Base-by-base conservation (phyloP, 768 basidiomycete species). In the Tulasnella calospora region DNA sequence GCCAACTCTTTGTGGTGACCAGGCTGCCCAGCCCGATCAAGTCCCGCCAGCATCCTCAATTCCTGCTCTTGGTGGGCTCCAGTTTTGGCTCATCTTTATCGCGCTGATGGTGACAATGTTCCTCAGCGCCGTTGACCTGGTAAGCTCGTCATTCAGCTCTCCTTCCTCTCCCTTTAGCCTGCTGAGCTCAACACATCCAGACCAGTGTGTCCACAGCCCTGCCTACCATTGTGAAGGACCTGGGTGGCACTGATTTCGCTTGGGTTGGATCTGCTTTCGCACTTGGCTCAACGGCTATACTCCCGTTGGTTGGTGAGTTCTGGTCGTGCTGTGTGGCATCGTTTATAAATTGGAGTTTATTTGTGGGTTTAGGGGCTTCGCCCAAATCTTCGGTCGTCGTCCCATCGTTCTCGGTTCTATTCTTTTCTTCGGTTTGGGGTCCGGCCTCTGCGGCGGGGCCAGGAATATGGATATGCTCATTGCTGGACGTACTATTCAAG, bases 391-490 rank as follows among this genome's bases (percentile, higher is more conserved):
- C 76, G 86, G 86, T 0, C 82, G 86, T 2, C 82, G 81, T 12
- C 84, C 84, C 5, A 80, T 84, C 23, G 80, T 86, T 19, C 61
- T 86, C 15, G 78, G 71, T 2, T 81, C 83, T 30, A 80, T 86
- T 35, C n/a, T 81, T 0, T 76, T 84, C 33, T 86, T 86, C 73
- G 84, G 85, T 0, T 38, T 87, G 30, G 87, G 88, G 0, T 84
- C 84, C 13, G 86, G 85, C 0, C 36, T 88, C 2, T 84, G 83
- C 27, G 88, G 86, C 0, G 82, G 84, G 0, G 85, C 86, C 0
- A 81, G 84, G 67, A 85, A 77, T 61, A 86, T 88, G 86, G 76
- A 80, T 3, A 84, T 85, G 84, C 79, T 87, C 1, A 86, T 88
- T 72, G 41, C 30, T n/a, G 74, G 74, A 27, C 51, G 51, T 55